phyloP scores from a whole-genome alignment of 371 early-diverging fungal species.

The Mucor saturninus region DNA sequence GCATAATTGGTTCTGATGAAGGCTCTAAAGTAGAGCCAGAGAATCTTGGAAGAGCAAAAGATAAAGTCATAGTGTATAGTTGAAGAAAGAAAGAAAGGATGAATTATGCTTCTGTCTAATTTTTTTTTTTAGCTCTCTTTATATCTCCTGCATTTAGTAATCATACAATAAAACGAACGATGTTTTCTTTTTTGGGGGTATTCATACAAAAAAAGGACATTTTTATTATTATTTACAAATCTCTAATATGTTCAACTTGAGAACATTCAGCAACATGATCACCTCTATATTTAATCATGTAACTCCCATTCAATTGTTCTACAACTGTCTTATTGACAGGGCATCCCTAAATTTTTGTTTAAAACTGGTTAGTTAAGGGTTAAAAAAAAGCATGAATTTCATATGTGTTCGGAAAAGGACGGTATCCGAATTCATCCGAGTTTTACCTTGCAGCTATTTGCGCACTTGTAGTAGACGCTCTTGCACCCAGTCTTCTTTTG shows the following conservation, averaged over 20 bases:
- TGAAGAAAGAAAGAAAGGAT: neutral
- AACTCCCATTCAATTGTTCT: constrained; percentile 50
- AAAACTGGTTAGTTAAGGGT: neutral
- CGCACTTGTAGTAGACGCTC: constrained; percentile 34
- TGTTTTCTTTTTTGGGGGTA: constrained; percentile 3
- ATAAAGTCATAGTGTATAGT: neutral
- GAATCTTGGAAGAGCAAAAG: constrained; percentile 28
- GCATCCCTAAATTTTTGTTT: constrained; percentile 29
- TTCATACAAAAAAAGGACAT: neutral
- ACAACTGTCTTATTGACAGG: constrained; percentile 59
- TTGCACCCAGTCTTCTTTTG: constrained; percentile 33
- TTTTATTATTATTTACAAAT: constrained; percentile 27
- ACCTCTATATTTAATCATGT: constrained; percentile 57
- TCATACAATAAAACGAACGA: constrained; percentile 8
- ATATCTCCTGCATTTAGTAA: neutral
- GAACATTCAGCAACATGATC: constrained; percentile 53
- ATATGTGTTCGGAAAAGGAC: constrained; percentile 15
- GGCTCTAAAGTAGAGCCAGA: constrained; percentile 37
- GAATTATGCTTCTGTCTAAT: neutral
- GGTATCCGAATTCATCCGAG: constrained; percentile 30
- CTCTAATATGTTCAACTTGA: constrained; percentile 32
- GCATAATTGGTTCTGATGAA: constrained; percentile 25
- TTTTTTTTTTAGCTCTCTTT: constrained; percentile 5
- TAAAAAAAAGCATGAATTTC: constrained; percentile 18
- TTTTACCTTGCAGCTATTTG: constrained; percentile 41